Evolutionary conservation across 2,329 filamentous ascomycete genomes (phyloP), one percentile per base, ranked within the genome.

Genomic region (Escovopsis weberi): DNA sequence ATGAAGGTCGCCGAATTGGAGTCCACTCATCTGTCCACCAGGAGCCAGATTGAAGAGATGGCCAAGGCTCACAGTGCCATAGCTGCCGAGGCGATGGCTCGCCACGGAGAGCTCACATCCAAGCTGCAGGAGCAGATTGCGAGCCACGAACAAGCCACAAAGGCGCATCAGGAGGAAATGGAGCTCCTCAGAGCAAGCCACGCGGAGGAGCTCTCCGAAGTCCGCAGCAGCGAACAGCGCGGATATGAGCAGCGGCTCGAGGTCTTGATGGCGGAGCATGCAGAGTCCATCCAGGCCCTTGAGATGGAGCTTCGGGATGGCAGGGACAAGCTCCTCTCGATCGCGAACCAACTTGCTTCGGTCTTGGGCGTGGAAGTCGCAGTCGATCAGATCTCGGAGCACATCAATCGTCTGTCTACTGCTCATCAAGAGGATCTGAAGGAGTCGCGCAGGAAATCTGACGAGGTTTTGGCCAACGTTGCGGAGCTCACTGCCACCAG

Each of bases 1-100:
- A 58, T 72, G 34, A 84, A 80, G 52, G 78, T 94, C 28, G 70
- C 78, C 3, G 75, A 83, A 49, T 69, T 94, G 12, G 86, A 94
- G 59, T 65, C 79, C 48, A 75, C 80, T 4, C 82, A 93, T 55
- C 60, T 72, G 30, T 70, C 72, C 26, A 74, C 82, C 40, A 75
- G 78, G 53, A 63, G 72, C 38, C 74, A 89, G 52, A 70, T 93
- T 10, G 75, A 85, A 34, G 72, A 82, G 42, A 72, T 80, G 37
- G 68, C 71, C 8, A 70, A 75, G 41, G 70, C 75, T 1, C 76
- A 78, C 42, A 74, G 78, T 19, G 59, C 72, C 18, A 40, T 46
- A 26, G 66, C 65, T 1, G 51, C 55, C 19, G 55, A 62, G 2
- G 70, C 77, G 41, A 60, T 64, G 0, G 60, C 64, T 10, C 55